These are phyloP conservation scores for Lecanicillium sp. DNA, from an alignment of 2,329 filamentous ascomycete species.

Conservation along the genomic window DNA sequence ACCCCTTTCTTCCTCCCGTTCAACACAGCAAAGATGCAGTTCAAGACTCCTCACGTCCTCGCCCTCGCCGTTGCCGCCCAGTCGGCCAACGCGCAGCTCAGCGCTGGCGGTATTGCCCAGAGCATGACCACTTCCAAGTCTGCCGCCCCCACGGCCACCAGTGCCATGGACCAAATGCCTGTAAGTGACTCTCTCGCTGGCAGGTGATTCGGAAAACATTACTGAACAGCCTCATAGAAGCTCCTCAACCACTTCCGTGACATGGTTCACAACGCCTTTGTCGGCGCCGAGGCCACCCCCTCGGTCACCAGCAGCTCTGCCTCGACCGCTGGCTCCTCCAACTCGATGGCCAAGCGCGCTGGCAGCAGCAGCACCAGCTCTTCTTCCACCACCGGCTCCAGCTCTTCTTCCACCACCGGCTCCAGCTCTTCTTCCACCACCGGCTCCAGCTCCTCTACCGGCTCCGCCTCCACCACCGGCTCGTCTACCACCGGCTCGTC, in stretches of 20 bases:
- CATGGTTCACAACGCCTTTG: background rate
- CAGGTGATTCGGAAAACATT: background rate
- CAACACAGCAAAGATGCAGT: constrained; percentile 1
- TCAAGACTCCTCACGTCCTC: constrained; percentile 5
- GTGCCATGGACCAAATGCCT: background rate
- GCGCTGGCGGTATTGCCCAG: background rate
- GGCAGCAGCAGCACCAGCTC: no score
- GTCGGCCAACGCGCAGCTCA: constrained; percentile 5
- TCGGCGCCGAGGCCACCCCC: background rate
- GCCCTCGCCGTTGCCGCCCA: constrained; percentile 4
- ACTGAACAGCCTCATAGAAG: background rate
- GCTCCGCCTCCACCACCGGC: background rate
- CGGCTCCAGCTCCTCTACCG: no score
- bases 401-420: background rate
- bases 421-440: background rate
- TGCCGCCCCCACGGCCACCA: background rate
- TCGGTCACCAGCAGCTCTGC: background rate
- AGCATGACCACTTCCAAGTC: background rate
- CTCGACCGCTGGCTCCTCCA: background rate
- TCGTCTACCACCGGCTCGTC: background rate
- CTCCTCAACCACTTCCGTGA: background rate
- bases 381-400: no score
- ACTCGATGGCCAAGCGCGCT: no score
- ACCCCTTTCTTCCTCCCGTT: background rate
- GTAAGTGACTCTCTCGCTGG: background rate